Evolutionary conservation across 2,329 filamentous ascomycete genomes (phyloP).

Genomic region (Fonsecaea erecta): DNA sequence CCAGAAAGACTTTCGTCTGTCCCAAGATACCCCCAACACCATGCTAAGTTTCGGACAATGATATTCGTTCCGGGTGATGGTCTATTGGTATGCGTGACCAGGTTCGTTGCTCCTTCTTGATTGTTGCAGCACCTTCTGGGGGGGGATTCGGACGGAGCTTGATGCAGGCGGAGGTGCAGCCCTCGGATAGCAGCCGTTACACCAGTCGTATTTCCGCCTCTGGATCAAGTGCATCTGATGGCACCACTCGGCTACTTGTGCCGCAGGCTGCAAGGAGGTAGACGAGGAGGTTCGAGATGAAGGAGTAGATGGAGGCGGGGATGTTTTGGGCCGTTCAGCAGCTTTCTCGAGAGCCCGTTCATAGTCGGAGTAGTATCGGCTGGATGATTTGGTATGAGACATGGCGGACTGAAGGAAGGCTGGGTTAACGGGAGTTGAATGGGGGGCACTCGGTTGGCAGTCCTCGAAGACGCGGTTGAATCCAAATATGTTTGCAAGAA

Average conservation of each 20-base stretch:
- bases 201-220: slow-evolving; percentile 36
- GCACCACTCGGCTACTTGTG: slow-evolving; percentile 36
- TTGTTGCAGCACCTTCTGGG: slow-evolving; percentile 28
- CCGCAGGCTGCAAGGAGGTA: slow-evolving; percentile 32
- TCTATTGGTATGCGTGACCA: slow-evolving; percentile 31
- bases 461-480: neutral
- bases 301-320: slow-evolving; percentile 22
- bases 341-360: slow-evolving; percentile 19
- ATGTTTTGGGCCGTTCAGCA: slow-evolving; percentile 19
- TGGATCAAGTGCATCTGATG: slow-evolving; percentile 38
- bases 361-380: slow-evolving; percentile 25
- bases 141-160: slow-evolving; percentile 24
- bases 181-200: slow-evolving; percentile 33
- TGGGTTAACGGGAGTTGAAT: neutral
- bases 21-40: slow-evolving; percentile 30
- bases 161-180: slow-evolving; percentile 7
- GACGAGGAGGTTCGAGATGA: slow-evolving; percentile 31
- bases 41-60: slow-evolving; percentile 24
- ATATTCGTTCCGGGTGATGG: neutral
- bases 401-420: slow-evolving; percentile 9
- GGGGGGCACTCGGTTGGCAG: neutral
- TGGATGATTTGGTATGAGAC: slow-evolving; percentile 19
- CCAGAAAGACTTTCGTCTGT: neutral
- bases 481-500: slow-evolving; percentile 9
- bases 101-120: slow-evolving; percentile 23